Percentiles rank a stretch among this genome's conserved stretches.
These are phyloP conservation scores for Debaryomyces subglobosus DNA, from an alignment of 1,139 yeast species.

Conservation along the genomic window DNA sequence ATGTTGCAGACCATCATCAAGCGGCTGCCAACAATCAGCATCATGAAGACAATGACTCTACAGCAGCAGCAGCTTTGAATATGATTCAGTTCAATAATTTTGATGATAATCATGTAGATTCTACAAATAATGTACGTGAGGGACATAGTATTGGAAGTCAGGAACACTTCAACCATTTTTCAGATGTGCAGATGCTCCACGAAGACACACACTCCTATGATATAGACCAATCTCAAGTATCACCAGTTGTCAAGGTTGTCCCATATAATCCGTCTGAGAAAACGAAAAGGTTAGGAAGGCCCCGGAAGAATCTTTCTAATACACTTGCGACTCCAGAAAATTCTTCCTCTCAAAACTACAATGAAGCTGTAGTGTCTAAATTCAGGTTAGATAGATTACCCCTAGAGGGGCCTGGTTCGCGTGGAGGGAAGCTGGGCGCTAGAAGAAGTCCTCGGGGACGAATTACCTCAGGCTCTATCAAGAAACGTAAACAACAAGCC, in stretches of 20 bases:
- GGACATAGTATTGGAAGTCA: conserved; percentile 1
- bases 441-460: conserved; percentile 31
- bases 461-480: conserved; percentile 25
- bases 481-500: conserved; percentile 27
- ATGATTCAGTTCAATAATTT: conserved; percentile 20
- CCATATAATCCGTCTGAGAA: conserved; percentile 37
- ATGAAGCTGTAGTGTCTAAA: conserved; percentile 36
- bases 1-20: conserved; percentile 10
- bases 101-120: conserved; percentile 11
- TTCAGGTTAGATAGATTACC: conserved; percentile 44
- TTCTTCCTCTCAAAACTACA: conserved; percentile 34
- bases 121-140: conserved; percentile 3
- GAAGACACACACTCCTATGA: conserved; percentile 3
- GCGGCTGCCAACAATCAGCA: conserved; percentile 5
- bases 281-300: conserved; percentile 41
- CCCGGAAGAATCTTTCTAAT: conserved; percentile 30
- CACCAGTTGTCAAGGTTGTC: conserved; percentile 25
- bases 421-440: conserved; percentile 38
- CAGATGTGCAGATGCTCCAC: conserved; percentile 3
- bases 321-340: conserved; percentile 26
- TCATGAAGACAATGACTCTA: conserved; percentile 14
- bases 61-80: conserved; percentile 22
- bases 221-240: not conserved
- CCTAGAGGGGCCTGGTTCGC: conserved; percentile 47
- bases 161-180: conserved; percentile 1